Evolutionary conservation across 371 early-diverging fungal genomes (phyloP).

Genomic region (Nematocida displodere): DNA sequence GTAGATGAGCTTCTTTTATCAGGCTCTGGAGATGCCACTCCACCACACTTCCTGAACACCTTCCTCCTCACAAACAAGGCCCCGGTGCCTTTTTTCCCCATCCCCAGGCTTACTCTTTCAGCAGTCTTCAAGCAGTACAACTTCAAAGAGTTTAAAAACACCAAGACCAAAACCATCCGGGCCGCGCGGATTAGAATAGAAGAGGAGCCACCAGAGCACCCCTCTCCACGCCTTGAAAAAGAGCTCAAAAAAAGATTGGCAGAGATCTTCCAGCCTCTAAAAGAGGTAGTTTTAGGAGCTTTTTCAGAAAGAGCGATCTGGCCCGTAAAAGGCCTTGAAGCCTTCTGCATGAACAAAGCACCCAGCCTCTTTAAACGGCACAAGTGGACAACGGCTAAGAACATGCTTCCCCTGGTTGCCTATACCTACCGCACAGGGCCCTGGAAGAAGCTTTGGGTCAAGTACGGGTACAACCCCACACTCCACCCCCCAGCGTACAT

Average conservation of each 20-base stretch:
- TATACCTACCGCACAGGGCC: conserved; percentile 61
- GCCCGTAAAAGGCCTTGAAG: conserved; percentile 33
- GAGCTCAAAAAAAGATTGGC: not conserved
- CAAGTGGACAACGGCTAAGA: conserved; percentile 52
- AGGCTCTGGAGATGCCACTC: not conserved
- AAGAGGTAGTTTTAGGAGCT: not conserved
- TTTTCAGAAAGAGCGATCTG: not conserved
- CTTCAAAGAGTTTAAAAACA: conserved; percentile 42
- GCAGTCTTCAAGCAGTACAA: conserved; percentile 46
- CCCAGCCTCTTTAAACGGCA: not conserved
- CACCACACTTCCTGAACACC: not conserved
- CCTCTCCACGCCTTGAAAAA: not conserved
- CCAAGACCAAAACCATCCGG: not conserved
- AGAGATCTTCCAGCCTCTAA: not conserved
- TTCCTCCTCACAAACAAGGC: not conserved
- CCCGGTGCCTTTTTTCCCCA: conserved; percentile 27
- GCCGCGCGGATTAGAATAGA: conserved; percentile 20
- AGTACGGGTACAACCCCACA: conserved; percentile 61
- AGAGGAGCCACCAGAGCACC: not conserved
- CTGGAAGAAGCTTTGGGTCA: conserved; percentile 62
- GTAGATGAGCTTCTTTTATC: not conserved
- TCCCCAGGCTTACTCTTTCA: not conserved
- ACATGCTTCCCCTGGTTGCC: conserved; percentile 51
- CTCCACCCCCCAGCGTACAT: conserved; percentile 53
- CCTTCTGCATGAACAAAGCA: not conserved